Evolutionary conservation across 345 rosid species (phyloP), one percentile per base, ranked within the genome.

Genomic region (Noccaea caerulescens): DNA sequence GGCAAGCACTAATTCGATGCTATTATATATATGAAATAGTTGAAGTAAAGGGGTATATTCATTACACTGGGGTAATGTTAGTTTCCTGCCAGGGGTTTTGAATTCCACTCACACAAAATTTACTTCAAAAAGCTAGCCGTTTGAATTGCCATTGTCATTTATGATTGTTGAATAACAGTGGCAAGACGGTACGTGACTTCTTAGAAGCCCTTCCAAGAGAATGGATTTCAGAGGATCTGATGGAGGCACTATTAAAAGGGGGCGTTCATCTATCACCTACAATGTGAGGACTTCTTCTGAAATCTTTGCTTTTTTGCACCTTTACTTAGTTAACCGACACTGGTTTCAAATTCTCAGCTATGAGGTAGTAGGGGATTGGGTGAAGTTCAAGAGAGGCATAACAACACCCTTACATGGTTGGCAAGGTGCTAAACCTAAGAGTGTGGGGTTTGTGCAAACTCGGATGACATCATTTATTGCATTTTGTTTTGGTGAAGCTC

Each of bases 181-280:
- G 99, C 50, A 89, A 83, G 91, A 94, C 90, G 49, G 74, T 88
- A 49, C 91, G 96, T 54, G 97, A 94, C 77, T 86, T 81, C 76
- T 58, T 94, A 85, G 99, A 94, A 82, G 84, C 90, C 72, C 93
- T 94, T 83, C 96, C 96, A 23, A 91, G 99, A 55, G 97, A 91
- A 72, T 94, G 99, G 99, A 89, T 94, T 72, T 84, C 97, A 38
- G 99, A 94, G 83, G 96, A 91, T 83, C n/a, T n/a, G n/a, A n/a
- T n/a, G n/a, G n/a, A n/a, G 68, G 96, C 96, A 57, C 82, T 94
- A 36, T 61, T 61, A 42, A 82, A 79, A 80, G 87, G 86, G 72
- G 95, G 96, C 68, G 84, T 94, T 76, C 84, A 87, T 74, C 81
- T 91, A 67, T 91, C 97, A 77, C 90, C 96, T 74, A 88, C 99